phyloP scores from a whole-genome alignment of 2,329 filamentous ascomycete genomes.

The Colletotrichum sp. region DNA sequence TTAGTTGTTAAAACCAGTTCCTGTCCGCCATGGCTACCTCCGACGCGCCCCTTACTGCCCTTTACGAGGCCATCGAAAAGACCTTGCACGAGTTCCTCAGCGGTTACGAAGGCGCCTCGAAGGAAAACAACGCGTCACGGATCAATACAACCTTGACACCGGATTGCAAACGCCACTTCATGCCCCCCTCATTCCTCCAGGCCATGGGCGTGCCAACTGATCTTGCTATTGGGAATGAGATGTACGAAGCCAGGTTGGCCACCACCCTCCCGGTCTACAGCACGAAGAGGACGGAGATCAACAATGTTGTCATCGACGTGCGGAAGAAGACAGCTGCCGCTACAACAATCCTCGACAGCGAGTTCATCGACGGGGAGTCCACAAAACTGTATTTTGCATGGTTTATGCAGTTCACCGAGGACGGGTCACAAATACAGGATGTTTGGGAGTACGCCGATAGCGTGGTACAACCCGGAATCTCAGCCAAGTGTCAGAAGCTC shows the following conservation, averaged over 20 bases:
- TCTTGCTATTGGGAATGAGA: not conserved
- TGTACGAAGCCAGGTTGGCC: not conserved
- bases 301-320: not conserved
- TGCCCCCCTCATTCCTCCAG: not conserved
- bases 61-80: not conserved
- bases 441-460: not conserved
- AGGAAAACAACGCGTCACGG: not conserved
- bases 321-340: not conserved
- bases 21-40: not conserved
- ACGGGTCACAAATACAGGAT: not conserved
- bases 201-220: not conserved
- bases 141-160: not conserved
- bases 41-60: not conserved
- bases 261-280: not conserved
- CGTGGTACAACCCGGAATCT: not conserved
- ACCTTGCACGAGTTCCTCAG: not conserved
- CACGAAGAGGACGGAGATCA: not conserved
- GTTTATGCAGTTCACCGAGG: constrained; percentile 1
- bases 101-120: not conserved
- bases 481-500: not conserved
- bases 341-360: not conserved
- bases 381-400: not conserved
- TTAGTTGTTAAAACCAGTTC: not conserved
- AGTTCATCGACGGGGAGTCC: not conserved
- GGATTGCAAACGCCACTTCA: not conserved